phyloP scores from a whole-genome alignment of 441 rosid species.

The Arabidopsis hybrid region DNA sequence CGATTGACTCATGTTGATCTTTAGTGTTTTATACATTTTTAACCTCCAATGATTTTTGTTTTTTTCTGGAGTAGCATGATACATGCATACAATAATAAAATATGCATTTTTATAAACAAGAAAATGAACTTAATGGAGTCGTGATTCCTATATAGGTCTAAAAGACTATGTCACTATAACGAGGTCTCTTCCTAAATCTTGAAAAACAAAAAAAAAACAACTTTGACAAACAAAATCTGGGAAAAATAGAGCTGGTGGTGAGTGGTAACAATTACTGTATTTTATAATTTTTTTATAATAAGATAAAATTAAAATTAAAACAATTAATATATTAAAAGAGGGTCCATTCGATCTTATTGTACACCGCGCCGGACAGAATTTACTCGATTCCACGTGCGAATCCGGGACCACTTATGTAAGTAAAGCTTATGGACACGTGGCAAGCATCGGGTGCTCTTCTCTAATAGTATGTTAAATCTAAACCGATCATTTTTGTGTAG shows the following conservation, averaged over 20 bases:
- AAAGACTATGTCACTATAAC: neutral
- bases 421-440: constrained; percentile 15
- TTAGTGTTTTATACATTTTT: neutral
- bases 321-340: neutral
- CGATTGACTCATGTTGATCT: neutral
- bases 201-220: neutral
- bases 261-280: constrained; percentile 14
- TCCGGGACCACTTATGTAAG: constrained; percentile 30
- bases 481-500: constrained; percentile 25
- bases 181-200: constrained; percentile 27
- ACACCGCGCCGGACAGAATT: constrained; percentile 36
- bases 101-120: neutral
- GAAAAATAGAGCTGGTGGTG: constrained; percentile 11
- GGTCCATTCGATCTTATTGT: constrained; percentile 33
- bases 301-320: neutral
- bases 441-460: constrained; percentile 19
- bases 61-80: neutral
- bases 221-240: neutral
- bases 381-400: constrained; percentile 39
- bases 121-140: constrained; percentile 1
- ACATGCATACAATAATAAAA: neutral
- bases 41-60: too few species aligned
- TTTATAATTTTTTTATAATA: neutral
- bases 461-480: neutral
- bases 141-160: constrained; percentile 13